These are phyloP conservation scores for Ophiostoma ulmi DNA, from an alignment of 2,329 filamentous ascomycete genomes.

Conservation along the genomic window DNA sequence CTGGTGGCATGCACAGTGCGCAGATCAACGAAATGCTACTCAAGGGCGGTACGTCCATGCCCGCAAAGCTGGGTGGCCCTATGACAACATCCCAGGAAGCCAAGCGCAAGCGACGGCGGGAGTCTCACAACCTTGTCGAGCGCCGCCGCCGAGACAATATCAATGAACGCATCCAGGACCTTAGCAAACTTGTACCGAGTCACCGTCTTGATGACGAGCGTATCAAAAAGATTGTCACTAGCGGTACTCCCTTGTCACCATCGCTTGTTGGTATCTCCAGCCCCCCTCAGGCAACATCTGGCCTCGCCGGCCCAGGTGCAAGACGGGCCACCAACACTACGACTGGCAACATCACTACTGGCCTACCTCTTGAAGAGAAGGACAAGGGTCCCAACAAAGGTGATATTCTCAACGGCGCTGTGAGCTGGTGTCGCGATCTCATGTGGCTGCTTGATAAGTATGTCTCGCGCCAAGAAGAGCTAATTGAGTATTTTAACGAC, in stretches of 20 bases:
- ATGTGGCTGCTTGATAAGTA: conserved; percentile 96
- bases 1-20: conserved; percentile 56
- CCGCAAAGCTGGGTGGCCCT: conserved; percentile 66
- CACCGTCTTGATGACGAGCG: conserved; percentile 96
- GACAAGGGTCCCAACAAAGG: conserved; percentile 99
- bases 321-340: conserved; percentile 67
- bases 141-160: conserved; percentile 94
- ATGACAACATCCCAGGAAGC: conserved; percentile 74
- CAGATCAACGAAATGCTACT: conserved; percentile 87
- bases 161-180: conserved; percentile 95
- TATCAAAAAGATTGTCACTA: conserved; percentile 88
- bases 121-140: conserved; percentile 95
- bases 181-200: conserved; percentile 85
- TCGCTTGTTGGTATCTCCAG: conserved; percentile 65
- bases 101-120: conserved; percentile 82
- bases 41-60: conserved; percentile 82
- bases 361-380: conserved; percentile 89
- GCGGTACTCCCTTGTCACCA: conserved; percentile 83
- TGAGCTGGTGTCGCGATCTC: conserved; percentile 93
- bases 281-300: conserved; percentile 75
- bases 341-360: conserved; percentile 81
- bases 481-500: conserved; percentile 67
- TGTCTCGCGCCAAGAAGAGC: conserved; percentile 80
- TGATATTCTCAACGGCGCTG: conserved; percentile 93
- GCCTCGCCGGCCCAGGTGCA: conserved; percentile 78